Base-by-base conservation (phyloP, 441 rosid genomes). In the Metrosideros polymorpha region DNA sequence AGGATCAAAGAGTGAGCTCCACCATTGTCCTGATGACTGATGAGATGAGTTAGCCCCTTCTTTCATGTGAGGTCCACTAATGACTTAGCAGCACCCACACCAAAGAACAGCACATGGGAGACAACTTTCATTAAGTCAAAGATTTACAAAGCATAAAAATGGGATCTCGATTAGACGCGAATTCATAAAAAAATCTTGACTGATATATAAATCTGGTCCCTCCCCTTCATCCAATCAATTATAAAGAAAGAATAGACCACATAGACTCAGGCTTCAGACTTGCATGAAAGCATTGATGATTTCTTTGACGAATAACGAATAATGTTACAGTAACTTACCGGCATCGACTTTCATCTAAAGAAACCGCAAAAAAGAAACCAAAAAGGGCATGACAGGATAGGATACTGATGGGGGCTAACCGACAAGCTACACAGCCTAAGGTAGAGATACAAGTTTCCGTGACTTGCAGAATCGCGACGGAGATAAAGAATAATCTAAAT, bases 401-500 rank as follows among this genome's bases (percentile, higher is more conserved):
- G 19, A 32, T 83, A 86, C 86, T 79, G 63, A 76, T 24, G 57
- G 49, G 15, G 30, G 83, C 89, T 86, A 88, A 53, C 84, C 47
- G 29, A 83, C 83, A 88, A 55, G 83, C 75, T 77, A 89, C 85
- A 87, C 43, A 9, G 50, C 87, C 89, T 87, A 35, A 83, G 82
- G 52, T 45, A 75, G 50, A 86, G 85, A 87, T 66, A 71, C 63
- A 86, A 86, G 55, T 86, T 85, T 47, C 82, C 39, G 54, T n/a
- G 87, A 87, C 82, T 83, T 88, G 88, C 79, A 85, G 82, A 87
- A 86, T 88, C 88, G 88, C 85, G 63, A 53, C 22, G 55, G 52
- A 82, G 84, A 49, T 55, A 88, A 89, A 86, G 87, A 88, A 86
- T 85, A 85, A 71, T 47, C 89, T 86, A 86, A 82, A 76, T 75